Percentiles rank a stretch among this genome's conserved stretches.
phyloP scores from a whole-genome alignment of 139 green algal species.

The Diplosphaera chodatii region DNA sequence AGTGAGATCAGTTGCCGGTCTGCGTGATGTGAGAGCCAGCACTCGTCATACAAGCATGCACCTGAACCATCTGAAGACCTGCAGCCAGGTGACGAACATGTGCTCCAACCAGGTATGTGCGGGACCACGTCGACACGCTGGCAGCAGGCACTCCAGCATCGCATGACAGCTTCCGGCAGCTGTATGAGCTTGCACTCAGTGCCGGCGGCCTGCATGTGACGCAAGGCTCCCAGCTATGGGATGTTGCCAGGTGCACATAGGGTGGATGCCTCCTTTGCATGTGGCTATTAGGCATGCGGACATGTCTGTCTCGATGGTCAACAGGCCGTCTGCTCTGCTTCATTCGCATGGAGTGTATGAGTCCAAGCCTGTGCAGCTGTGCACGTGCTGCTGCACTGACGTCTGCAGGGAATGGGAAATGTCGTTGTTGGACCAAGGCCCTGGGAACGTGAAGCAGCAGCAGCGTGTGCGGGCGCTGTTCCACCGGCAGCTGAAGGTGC shows the following conservation, averaged over 20 bases:
- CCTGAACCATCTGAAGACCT: too few species aligned
- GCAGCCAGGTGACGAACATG: neutral
- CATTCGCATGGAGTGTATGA: too few species aligned
- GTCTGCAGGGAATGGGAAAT: neutral
- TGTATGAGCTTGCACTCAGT: conserved; percentile 53
- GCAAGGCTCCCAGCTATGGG: conserved; percentile 47
- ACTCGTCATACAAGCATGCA: too few species aligned
- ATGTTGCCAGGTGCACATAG: conserved; percentile 36
- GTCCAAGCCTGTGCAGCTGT: too few species aligned
- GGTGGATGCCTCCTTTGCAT: too few species aligned
- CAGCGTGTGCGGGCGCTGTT: conserved; percentile 56
- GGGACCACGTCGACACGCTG: conserved; percentile 37
- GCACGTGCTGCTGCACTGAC: neutral
- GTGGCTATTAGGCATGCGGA: too few species aligned
- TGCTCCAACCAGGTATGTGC: conserved; percentile 34
- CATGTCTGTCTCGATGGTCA: too few species aligned
- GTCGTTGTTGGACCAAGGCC: neutral
- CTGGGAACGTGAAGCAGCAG: conserved; percentile 23
- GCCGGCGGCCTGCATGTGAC: conserved; percentile 57
- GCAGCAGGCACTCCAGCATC: conserved; percentile 12
- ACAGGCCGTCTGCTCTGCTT: too few species aligned
- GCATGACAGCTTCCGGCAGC: conserved; percentile 32
- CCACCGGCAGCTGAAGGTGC: conserved; percentile 54
- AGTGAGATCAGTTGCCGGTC: conserved; percentile 19
- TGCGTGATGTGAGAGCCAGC: too few species aligned